Percentiles rank a stretch among this genome's conserved stretches.
These are phyloP conservation scores for Panicum miliaceum DNA, from an alignment of 176 grass and related monocot genomes.

Conservation along the genomic window DNA sequence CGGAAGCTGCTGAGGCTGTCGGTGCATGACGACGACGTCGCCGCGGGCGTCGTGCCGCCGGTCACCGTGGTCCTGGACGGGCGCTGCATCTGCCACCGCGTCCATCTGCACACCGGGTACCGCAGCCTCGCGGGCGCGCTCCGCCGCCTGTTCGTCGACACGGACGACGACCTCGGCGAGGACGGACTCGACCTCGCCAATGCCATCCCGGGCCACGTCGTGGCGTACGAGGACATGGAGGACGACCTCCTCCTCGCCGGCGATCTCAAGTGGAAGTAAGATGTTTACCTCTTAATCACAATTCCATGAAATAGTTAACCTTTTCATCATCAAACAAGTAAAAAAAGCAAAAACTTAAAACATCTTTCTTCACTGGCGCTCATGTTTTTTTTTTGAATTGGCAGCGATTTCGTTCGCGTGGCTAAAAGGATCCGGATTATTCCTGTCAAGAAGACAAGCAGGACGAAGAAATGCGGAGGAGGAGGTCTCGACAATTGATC, in stretches of 20 bases:
- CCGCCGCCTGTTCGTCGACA: conserved; percentile 68
- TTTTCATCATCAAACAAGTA: background rate
- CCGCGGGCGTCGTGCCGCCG: conserved; percentile 67
- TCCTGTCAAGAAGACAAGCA: conserved; percentile 44
- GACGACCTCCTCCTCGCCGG: conserved; percentile 89
- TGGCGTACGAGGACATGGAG: conserved; percentile 96
- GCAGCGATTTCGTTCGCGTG: conserved; percentile 76
- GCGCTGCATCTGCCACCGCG: conserved; percentile 83
- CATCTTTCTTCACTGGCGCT: background rate
- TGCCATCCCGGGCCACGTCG: conserved; percentile 81
- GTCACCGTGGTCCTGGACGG: conserved; percentile 86
- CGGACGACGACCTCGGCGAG: background rate
- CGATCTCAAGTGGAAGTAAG: conserved; percentile 91
- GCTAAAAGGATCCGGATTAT: conserved; percentile 72
- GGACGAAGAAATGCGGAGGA: conserved; percentile 35
- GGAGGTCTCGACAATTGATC: background rate
- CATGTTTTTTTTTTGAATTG: background rate
- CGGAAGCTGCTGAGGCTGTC: conserved; percentile 67
- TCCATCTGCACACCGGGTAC: conserved; percentile 78
- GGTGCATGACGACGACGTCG: conserved; percentile 39
- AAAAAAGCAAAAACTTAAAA: too few species aligned
- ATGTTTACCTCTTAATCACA: background rate
- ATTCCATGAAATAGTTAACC: background rate
- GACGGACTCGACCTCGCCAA: conserved; percentile 61
- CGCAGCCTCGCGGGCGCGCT: conserved; percentile 69